phyloP scores from a whole-genome alignment of 2,329 filamentous ascomycete species.

The Ophiostoma novo-ulmi region DNA sequence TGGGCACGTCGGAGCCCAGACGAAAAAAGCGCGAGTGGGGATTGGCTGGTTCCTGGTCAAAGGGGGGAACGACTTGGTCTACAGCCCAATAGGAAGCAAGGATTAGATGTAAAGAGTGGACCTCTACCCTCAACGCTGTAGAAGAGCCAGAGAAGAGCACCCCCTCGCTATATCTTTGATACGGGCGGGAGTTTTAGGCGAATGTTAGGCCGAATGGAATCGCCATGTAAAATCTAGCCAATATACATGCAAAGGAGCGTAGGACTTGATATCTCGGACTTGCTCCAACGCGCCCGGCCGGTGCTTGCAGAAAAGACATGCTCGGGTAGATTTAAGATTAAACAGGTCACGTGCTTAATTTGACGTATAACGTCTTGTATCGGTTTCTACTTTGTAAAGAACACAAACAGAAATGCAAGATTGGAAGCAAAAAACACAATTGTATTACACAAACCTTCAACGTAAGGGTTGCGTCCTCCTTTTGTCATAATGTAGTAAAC shows the following conservation, averaged over 20 bases:
- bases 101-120: background rate
- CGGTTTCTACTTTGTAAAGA: background rate
- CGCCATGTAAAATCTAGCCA: background rate
- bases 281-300: slow-evolving; percentile 12
- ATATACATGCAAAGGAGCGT: background rate
- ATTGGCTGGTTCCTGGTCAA: slow-evolving; percentile 18
- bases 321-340: background rate
- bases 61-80: background rate
- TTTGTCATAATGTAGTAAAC: background rate
- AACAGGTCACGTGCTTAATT: slow-evolving; percentile 15
- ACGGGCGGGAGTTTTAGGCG: slow-evolving; percentile 5
- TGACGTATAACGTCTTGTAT: background rate
- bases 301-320: background rate
- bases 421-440: background rate
- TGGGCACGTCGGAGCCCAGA: background rate
- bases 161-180: slow-evolving; percentile 9
- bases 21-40: slow-evolving; percentile 20
- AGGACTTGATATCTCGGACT: slow-evolving; percentile 16
- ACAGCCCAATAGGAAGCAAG: background rate
- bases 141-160: background rate
- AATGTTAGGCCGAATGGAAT: background rate
- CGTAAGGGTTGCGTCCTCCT: background rate
- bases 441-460: background rate
- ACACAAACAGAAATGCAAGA: background rate
- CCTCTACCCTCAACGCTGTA: background rate